These are phyloP conservation scores for Elsinoe necatrix DNA, from an alignment of 2,329 filamentous ascomycete genomes.

Conservation along the genomic window DNA sequence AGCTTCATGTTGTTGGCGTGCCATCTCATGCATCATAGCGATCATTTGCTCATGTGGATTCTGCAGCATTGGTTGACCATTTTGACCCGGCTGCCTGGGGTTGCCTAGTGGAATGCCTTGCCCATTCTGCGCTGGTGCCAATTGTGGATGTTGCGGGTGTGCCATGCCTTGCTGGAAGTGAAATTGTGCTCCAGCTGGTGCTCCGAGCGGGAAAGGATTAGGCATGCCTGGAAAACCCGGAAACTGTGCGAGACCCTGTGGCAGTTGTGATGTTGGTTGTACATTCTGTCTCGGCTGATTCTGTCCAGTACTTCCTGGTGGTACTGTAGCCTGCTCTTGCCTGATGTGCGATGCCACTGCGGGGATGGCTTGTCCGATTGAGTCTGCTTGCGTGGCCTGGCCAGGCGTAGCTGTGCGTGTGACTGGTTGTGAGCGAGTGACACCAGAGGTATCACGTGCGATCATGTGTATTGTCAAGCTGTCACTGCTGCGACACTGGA, in stretches of 20 bases:
- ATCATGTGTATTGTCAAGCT: slow-evolving; percentile 13
- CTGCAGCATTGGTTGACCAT: background rate
- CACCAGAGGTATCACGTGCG: background rate
- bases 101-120: background rate
- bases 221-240: slow-evolving; percentile 4
- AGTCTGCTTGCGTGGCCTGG: background rate
- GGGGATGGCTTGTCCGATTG: background rate
- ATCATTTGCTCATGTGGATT: slow-evolving; percentile 10
- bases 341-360: background rate
- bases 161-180: background rate
- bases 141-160: background rate
- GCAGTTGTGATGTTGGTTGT: background rate
- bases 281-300: background rate
- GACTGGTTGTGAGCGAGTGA: background rate
- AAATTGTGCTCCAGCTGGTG: background rate
- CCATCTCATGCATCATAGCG: background rate
- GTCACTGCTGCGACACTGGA: slow-evolving; percentile 2
- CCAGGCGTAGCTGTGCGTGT: slow-evolving; percentile 1
- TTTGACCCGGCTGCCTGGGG: background rate
- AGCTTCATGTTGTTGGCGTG: slow-evolving; percentile 5
- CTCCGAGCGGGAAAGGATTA: background rate
- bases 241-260: background rate
- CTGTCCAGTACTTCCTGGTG: background rate
- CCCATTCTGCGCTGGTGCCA: background rate
- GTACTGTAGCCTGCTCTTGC: no score